Conservation (phyloP, 345 rosid genomes). For the Sonneratia caseolaris region DNA sequence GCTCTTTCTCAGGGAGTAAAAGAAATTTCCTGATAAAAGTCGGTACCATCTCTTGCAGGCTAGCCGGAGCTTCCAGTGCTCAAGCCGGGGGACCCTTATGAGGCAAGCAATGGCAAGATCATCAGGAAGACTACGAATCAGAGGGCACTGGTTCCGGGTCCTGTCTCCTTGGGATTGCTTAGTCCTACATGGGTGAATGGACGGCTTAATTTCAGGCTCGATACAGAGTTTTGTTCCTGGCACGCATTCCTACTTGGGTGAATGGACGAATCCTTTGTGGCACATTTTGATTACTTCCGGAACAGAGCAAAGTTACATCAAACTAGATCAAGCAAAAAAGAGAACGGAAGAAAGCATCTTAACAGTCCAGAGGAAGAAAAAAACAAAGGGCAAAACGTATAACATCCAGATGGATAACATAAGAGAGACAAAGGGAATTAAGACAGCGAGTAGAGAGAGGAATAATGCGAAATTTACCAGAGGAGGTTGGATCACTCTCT, state of each 20-base stretch:
- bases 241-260: constrained; percentile 25
- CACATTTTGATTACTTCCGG: too few relatives aligned
- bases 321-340: too few relatives aligned
- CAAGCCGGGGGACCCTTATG: constrained; percentile 54
- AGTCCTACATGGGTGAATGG: constrained; percentile 53
- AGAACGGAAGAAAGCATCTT: too few relatives aligned
- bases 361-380: too few relatives aligned
- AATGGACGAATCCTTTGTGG: too few relatives aligned
- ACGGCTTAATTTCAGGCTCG: constrained; percentile 58
- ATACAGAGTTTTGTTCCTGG: constrained; percentile 62
- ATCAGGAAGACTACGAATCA: constrained; percentile 69
- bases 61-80: constrained; percentile 60
- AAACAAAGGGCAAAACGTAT: too few relatives aligned
- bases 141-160: constrained; percentile 49
- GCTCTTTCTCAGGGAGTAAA: constrained; percentile 56
- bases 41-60: constrained; percentile 73
- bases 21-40: constrained; percentile 56
- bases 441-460: constrained; percentile 3
- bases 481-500: constrained; percentile 63
- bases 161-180: constrained; percentile 36
- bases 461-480: constrained; percentile 33
- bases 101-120: constrained; percentile 77
- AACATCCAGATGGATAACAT: neutral
- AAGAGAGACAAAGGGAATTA: neutral
- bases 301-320: too few relatives aligned